phyloP scores from a whole-genome alignment of 768 basidiomycete genomes.

The Boletus sp. region DNA sequence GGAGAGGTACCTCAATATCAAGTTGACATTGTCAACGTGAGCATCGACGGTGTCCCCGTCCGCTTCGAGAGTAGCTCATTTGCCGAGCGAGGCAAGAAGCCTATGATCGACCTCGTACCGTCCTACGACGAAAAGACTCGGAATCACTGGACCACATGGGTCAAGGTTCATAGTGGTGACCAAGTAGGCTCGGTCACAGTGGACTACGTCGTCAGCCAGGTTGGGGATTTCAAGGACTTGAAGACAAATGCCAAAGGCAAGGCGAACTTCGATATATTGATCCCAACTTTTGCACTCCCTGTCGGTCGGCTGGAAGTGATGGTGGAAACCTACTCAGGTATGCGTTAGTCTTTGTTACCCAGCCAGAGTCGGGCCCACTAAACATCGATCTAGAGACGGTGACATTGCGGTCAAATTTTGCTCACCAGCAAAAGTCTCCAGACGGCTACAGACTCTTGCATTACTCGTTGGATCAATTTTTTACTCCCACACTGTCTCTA shows the following conservation, averaged over 20 bases:
- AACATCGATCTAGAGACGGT: constrained; percentile 41
- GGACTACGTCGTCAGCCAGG: constrained; percentile 60
- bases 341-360: constrained; percentile 16
- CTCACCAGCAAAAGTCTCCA: constrained; percentile 42
- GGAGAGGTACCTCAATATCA: constrained; percentile 35
- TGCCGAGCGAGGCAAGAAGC: constrained; percentile 35
- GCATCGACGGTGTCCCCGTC: constrained; percentile 64
- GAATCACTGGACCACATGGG: constrained; percentile 65
- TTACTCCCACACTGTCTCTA: constrained; percentile 54
- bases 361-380: constrained; percentile 2
- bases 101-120: constrained; percentile 35
- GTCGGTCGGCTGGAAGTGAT: constrained; percentile 64
- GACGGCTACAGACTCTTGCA: constrained; percentile 52
- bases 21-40: constrained; percentile 53
- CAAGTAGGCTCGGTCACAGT: constrained; percentile 51
- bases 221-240: constrained; percentile 2
- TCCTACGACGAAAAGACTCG: constrained; percentile 53
- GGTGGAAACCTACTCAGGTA: constrained; percentile 55
- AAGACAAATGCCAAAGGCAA: constrained; percentile 38
- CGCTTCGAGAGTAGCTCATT: constrained; percentile 52
- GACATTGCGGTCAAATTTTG: constrained; percentile 54
- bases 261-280: constrained; percentile 44
- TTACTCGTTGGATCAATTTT: constrained; percentile 55
- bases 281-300: constrained; percentile 74
- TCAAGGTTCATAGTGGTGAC: constrained; percentile 55